These are phyloP conservation scores for Rosa rugosa DNA, from an alignment of 306 rosid genomes.

Conservation along the genomic window DNA sequence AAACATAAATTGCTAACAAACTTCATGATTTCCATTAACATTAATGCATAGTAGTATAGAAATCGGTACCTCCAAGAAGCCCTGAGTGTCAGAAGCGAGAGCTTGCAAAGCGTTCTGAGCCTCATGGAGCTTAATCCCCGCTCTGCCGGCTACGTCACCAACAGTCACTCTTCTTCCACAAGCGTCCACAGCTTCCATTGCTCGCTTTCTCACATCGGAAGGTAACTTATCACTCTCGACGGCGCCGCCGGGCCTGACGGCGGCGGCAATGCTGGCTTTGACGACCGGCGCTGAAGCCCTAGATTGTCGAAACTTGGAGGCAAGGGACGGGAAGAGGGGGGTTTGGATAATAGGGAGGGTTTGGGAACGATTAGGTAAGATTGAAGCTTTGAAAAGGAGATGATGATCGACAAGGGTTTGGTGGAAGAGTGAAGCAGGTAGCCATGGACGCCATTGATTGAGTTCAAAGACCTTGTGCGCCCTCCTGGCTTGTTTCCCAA, in stretches of 20 bases:
- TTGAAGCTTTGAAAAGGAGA: neutral
- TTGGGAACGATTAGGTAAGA: neutral
- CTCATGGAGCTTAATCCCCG: slow-evolving; percentile 77
- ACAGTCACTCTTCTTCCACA: slow-evolving; percentile 82
- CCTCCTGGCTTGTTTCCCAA: neutral
- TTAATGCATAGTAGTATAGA: neutral
- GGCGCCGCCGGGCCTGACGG: slow-evolving; percentile 58
- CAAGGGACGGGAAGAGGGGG: too few relatives aligned
- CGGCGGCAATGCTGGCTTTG: slow-evolving; percentile 30
- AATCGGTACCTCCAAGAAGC: slow-evolving; percentile 78
- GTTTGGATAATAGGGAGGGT: too few relatives aligned
- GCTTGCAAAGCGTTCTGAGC: slow-evolving; percentile 95
- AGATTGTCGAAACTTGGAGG: too few relatives aligned
- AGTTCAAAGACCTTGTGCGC: too few relatives aligned
- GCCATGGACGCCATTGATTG: neutral
- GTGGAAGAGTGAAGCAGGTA: neutral
- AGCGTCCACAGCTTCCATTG: slow-evolving; percentile 88
- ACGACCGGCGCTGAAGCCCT: too few relatives aligned
- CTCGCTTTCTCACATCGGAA: slow-evolving; percentile 81
- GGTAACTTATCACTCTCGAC: slow-evolving; percentile 77
- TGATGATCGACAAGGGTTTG: too few relatives aligned
- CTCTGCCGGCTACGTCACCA: slow-evolving; percentile 84
- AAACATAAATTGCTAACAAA: neutral
- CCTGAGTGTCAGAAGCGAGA: slow-evolving; percentile 81
- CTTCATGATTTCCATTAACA: neutral